Percentiles rank a stretch among this genome's conserved stretches.
Conservation (phyloP, 2,329 filamentous ascomycete species). For the Epichloe sibirici region DNA sequence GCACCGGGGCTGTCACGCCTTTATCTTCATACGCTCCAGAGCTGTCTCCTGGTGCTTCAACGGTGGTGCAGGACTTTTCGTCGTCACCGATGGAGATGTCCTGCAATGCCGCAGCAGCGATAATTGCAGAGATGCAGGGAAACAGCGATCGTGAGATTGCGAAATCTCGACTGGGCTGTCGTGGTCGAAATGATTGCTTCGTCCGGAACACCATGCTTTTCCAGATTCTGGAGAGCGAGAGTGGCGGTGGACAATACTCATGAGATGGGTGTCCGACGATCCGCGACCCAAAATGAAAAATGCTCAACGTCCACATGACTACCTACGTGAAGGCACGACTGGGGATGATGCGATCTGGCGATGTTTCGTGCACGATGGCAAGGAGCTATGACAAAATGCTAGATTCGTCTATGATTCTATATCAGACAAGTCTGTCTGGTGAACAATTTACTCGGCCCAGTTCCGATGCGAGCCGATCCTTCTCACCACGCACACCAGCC, state of each 20-base stretch:
- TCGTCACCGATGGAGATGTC: slow-evolving; percentile 22
- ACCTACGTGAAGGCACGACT: not conserved
- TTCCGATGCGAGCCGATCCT: slow-evolving; percentile 5
- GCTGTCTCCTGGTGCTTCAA: slow-evolving; percentile 7
- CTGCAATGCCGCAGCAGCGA: slow-evolving; percentile 21
- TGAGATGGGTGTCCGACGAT: not conserved
- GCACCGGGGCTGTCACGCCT: slow-evolving; percentile 12
- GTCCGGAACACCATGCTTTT: slow-evolving; percentile 24
- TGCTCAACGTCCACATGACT: too few species aligned
- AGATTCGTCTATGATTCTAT: not conserved
- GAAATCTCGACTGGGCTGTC: slow-evolving; percentile 19
- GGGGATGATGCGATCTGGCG: not conserved
- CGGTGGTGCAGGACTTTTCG: slow-evolving; percentile 5
- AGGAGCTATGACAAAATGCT: too few species aligned
- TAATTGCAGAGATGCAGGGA: slow-evolving; percentile 28
- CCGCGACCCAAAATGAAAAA: too few species aligned
- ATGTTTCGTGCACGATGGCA: too few species aligned
- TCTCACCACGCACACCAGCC: slow-evolving; percentile 54
- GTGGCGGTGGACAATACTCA: not conserved
- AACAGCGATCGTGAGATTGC: slow-evolving; percentile 16
- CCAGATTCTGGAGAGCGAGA: slow-evolving; percentile 18
- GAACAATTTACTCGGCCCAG: slow-evolving; percentile 1
- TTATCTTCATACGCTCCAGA: slow-evolving; percentile 8
- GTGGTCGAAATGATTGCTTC: slow-evolving; percentile 16
- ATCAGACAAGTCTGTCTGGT: not conserved